Evolutionary conservation across 139 green algal genomes (phyloP).

Genomic region (Tetradesmus lagerheimii): DNA sequence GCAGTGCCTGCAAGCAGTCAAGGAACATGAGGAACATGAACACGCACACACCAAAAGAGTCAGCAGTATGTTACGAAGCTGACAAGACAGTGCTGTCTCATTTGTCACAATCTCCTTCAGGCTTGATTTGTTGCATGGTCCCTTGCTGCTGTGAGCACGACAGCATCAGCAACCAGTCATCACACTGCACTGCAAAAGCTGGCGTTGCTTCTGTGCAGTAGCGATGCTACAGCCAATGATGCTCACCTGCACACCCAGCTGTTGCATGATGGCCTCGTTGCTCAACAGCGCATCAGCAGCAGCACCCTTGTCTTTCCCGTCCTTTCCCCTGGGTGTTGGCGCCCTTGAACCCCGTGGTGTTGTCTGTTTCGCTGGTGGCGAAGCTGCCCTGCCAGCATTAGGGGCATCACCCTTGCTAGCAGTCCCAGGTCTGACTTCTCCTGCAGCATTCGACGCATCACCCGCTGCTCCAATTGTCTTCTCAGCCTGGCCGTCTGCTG

Average conservation of each 20-base stretch:
- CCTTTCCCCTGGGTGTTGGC: background rate
- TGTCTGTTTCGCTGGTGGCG: background rate
- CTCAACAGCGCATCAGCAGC: background rate
- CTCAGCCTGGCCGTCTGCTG: background rate
- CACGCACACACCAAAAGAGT: no score
- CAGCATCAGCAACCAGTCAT: no score
- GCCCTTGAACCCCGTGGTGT: background rate
- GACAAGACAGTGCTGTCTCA: no score
- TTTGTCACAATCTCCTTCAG: no score
- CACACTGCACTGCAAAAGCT: no score
- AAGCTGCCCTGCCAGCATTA: background rate
- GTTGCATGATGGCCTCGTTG: background rate
- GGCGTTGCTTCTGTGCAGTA: no score
- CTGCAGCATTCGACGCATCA: background rate
- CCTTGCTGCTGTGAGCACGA: no score
- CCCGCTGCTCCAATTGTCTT: background rate
- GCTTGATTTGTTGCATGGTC: no score
- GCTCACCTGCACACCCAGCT: conserved; percentile 18
- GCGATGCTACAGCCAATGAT: no score
- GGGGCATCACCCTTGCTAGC: background rate
- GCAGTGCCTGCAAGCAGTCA: conserved; percentile 50
- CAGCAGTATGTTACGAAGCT: no score
- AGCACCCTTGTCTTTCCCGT: background rate
- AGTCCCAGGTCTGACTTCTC: background rate
- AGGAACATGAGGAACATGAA: no score